A percentile compares a stretch with the other conserved stretches of the same genome.
These are phyloP conservation scores for Xylaria sp. DNA, from an alignment of 2,329 filamentous ascomycete species.

Conservation along the genomic window DNA sequence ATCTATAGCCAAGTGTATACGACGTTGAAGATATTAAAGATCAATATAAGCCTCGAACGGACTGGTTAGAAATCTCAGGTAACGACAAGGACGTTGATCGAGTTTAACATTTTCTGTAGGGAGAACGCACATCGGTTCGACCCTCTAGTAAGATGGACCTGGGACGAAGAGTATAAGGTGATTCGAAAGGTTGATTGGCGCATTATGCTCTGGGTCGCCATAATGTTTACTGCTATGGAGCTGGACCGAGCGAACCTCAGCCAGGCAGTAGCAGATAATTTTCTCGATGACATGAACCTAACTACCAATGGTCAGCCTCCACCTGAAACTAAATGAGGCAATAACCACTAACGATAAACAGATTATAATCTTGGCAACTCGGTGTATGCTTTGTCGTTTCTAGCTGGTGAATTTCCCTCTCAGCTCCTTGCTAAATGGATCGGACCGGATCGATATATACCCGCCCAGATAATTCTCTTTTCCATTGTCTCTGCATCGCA, in stretches of 20 bases:
- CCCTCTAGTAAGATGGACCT: constrained; percentile 49
- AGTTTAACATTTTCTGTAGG: constrained; percentile 34
- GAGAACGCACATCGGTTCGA: constrained; percentile 51
- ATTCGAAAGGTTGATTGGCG: constrained; percentile 47
- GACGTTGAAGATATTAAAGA: constrained; percentile 55
- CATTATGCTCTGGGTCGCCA: constrained; percentile 59
- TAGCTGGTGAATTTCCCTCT: constrained; percentile 68
- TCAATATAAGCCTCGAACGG: constrained; percentile 49
- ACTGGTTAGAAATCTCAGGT: constrained; percentile 39
- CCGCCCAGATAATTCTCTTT: constrained; percentile 45
- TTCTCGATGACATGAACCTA: constrained; percentile 55
- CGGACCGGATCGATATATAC: constrained; percentile 47
- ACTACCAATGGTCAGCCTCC: constrained; percentile 55
- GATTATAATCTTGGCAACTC: constrained; percentile 65
- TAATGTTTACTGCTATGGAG: constrained; percentile 63
- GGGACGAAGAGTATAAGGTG: constrained; percentile 47
- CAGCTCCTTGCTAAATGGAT: constrained; percentile 67
- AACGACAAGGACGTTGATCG: not conserved
- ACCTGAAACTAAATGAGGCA: not conserved
- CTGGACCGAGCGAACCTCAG: constrained; percentile 59
- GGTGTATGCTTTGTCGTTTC: constrained; percentile 63
- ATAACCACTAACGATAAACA: constrained; percentile 28
- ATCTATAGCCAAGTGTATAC: constrained; percentile 56
- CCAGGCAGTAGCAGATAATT: constrained; percentile 60
- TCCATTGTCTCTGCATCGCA: constrained; percentile 45